These are phyloP conservation scores for Dysphania ambrosioides DNA, from an alignment of 148 eudicot genomes.

Conservation along the genomic window DNA sequence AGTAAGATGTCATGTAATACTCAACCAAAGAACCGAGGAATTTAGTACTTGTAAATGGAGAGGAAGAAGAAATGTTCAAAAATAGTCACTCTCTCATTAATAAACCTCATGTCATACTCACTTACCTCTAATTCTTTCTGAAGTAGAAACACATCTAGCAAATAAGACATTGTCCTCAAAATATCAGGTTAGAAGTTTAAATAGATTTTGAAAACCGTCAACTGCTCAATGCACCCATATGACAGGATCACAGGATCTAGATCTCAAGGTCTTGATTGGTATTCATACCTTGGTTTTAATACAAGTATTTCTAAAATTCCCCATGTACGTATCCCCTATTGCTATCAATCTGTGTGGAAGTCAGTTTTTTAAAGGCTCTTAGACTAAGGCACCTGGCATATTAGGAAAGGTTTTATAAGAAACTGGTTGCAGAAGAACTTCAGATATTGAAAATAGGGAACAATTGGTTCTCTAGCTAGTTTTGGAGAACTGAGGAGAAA, in stretches of 20 bases:
- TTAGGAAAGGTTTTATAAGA: too few species aligned
- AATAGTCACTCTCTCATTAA: not conserved
- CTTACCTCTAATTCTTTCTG: not conserved
- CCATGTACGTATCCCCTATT: not conserved
- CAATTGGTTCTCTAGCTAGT: too few species aligned
- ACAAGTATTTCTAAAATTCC: not conserved
- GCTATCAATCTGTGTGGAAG: too few species aligned
- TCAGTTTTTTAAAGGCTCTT: too few species aligned
- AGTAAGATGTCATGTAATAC: not conserved
- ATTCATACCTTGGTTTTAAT: not conserved
- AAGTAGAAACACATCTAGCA: not conserved
- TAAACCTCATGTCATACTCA: constrained; percentile 2
- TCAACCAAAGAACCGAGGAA: not conserved
- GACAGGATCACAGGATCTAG: too few species aligned
- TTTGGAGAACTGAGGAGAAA: too few species aligned
- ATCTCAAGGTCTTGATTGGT: not conserved
- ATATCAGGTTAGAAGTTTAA: not conserved
- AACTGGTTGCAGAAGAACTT: too few species aligned
- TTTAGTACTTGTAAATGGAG: not conserved
- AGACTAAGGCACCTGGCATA: too few species aligned
- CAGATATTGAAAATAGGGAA: too few species aligned
- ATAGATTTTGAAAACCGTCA: not conserved
- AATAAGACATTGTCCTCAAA: not conserved
- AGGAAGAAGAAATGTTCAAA: not conserved
- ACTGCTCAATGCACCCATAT: not conserved